Conservation (phyloP, 768 basidiomycete genomes). For the Cystofilobasidium macerans region DNA sequence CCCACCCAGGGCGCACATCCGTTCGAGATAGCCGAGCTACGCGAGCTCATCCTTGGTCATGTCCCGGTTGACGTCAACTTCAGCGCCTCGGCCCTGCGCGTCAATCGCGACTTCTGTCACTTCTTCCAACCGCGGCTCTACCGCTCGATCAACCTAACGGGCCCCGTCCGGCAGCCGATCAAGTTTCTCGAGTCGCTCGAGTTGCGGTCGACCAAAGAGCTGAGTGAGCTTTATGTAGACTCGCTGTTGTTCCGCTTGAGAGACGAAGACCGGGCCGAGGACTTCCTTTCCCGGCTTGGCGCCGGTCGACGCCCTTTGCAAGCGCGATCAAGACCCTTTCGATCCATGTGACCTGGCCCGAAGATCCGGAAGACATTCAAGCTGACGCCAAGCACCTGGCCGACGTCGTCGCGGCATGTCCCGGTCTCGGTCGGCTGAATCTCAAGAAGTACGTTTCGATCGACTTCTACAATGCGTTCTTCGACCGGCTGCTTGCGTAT, state of each 20-base stretch:
- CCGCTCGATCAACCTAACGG: background rate
- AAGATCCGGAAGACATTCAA: background rate
- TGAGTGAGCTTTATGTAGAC: background rate
- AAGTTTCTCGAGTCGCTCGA: background rate
- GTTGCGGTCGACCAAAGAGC: background rate
- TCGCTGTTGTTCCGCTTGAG: background rate
- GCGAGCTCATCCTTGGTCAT: background rate
- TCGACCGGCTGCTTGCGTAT: background rate
- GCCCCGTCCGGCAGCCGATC: background rate
- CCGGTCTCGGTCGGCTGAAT: background rate
- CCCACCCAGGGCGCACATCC: background rate
- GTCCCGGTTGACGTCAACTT: background rate
- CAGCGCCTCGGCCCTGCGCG: background rate
- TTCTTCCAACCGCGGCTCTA: background rate
- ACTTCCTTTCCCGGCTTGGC: background rate
- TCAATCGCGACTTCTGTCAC: background rate
- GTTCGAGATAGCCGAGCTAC: background rate
- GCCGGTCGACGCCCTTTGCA: background rate
- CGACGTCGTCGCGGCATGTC: background rate
- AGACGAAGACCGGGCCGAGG: background rate
- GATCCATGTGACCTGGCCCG: background rate
- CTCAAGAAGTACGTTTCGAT: background rate
- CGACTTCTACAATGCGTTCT: background rate
- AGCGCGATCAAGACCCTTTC: background rate
- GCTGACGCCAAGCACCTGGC: background rate